Evolutionary conservation across 129 eudicot species (phyloP), one percentile per base, ranked within the genome.

Genomic region (Helianthus tuberosus): DNA sequence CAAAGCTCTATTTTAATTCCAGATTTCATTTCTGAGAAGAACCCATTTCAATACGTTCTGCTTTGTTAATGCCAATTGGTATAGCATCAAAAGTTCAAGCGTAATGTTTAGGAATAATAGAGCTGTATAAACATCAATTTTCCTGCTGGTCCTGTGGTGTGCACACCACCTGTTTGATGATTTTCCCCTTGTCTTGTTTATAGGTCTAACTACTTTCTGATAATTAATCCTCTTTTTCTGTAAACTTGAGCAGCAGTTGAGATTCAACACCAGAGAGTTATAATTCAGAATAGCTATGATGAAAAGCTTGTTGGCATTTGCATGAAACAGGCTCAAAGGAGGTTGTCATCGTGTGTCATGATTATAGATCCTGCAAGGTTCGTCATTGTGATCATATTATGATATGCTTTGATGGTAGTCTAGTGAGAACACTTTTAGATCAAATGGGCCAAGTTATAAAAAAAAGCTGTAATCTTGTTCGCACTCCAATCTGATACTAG

Each of bases 251-350:
- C 79, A 73, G 79, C 7, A 43, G 76, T 66, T 49, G 76, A 74
- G 48, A 64, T 79, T 57, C 84, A 77, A 57, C 63, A 62, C 16
- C 66, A 57, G 82, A 91, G 72, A 69, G 63, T 88, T 20, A 6
- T 67, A 14, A 71, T 91, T 54, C 71, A 60, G 51, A 91, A 91
- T 74, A 64, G 48, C 14, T 78, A 75, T 65, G 85, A 80, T 20
- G 85, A 88, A 83, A 88, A 88, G 78, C 91, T 91, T 82, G 95
- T 80, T 65, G 97, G 97, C 44, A 53, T 88, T 68, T 91, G 29
- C 91, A 91, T 68, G 96, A 92, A 71, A 92, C 91, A 11, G 91
- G 88, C 17, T 89, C 96, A 1, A 78, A 46, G 67, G 91, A 89
- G 79, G 83, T 92, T 63, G 88, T 89, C 44, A 71, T 89, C 3